A percentile compares a stretch with the other conserved stretches of the same genome.
Conservation (phyloP, 2,329 filamentous ascomycete genomes). For the Fulvia fulva region DNA sequence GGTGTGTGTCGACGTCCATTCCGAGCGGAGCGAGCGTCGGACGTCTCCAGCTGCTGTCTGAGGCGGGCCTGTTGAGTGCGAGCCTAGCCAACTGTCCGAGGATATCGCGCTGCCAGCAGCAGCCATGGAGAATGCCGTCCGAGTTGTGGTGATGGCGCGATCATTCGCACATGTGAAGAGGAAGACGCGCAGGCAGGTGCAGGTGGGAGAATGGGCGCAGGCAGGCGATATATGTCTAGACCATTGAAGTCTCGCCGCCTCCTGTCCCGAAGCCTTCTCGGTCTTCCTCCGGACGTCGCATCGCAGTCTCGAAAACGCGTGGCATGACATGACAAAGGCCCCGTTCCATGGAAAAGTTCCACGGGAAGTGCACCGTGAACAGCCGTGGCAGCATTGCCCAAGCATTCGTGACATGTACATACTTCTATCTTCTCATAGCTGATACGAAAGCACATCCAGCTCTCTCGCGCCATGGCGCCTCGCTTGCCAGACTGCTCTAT, state of each 20-base stretch:
- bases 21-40: conserved; percentile 5
- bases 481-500: neutral
- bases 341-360: too few relatives aligned
- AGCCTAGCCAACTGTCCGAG: conserved; percentile 2
- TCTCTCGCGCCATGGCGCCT: neutral
- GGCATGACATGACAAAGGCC: neutral
- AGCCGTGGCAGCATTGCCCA: neutral
- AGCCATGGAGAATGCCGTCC: neutral
- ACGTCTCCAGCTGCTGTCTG: too few relatives aligned
- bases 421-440: neutral
- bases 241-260: neutral
- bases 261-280: neutral
- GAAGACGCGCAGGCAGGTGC: neutral
- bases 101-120: conserved; percentile 2
- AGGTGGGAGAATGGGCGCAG: neutral
- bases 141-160: neutral
- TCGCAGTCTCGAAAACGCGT: neutral
- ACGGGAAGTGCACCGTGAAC: neutral
- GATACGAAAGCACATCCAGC: neutral
- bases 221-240: neutral
- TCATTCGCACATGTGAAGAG: neutral
- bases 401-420: neutral
- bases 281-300: neutral
- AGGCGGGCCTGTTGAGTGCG: neutral
- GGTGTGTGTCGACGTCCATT: conserved; percentile 1